A percentile compares a stretch with the other conserved stretches of the same genome.
These are phyloP conservation scores for Colletotrichum sp. DNA, from an alignment of 2,329 filamentous ascomycete genomes.

Conservation along the genomic window DNA sequence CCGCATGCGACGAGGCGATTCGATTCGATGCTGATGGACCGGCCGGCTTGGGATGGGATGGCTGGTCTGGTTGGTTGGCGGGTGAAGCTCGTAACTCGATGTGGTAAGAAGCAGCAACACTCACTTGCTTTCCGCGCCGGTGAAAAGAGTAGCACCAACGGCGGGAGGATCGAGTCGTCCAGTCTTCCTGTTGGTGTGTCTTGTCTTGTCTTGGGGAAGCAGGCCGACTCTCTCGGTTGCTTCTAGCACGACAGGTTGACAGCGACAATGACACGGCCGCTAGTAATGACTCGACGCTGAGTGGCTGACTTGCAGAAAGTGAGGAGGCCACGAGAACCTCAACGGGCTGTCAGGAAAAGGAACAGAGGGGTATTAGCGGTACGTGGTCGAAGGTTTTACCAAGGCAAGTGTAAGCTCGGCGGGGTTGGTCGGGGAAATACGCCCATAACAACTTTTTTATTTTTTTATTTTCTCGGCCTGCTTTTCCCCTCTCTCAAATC, in stretches of 20 bases:
- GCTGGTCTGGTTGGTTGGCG: not conserved
- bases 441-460: not conserved
- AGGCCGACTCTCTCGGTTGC: not conserved
- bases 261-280: constrained; percentile 11
- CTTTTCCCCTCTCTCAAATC: not conserved
- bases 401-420: not conserved
- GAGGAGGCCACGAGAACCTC: not conserved
- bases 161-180: not conserved
- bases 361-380: not conserved
- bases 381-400: not conserved
- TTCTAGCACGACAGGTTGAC: not conserved
- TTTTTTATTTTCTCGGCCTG: not conserved
- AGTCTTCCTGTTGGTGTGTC: not conserved
- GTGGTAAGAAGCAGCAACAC: not conserved
- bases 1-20: constrained; percentile 9
- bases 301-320: not conserved
- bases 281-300: constrained; percentile 15
- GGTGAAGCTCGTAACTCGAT: not conserved
- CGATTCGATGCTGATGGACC: constrained; percentile 6
- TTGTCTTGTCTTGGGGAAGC: not conserved
- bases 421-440: not conserved
- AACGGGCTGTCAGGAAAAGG: not conserved
- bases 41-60: not conserved
- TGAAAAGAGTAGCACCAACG: not conserved
- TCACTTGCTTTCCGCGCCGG: not conserved